phyloP scores from a whole-genome alignment of 495 filamentous ascomycete species.

The Entonaema liquescens region DNA sequence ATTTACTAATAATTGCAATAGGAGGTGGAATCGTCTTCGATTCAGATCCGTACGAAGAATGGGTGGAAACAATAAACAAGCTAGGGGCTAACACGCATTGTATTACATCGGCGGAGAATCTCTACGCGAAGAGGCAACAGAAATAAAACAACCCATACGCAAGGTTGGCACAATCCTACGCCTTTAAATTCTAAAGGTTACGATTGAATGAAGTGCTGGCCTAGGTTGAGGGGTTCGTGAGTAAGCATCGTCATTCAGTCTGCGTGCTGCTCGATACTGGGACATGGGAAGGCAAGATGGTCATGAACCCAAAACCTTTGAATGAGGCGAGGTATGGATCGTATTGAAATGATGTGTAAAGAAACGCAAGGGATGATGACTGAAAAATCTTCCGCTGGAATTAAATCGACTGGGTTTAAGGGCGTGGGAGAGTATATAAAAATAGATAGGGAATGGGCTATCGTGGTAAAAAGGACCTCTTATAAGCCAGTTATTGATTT shows the following conservation, averaged over 20 bases:
- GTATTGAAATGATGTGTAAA: neutral
- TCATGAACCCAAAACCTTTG: neutral
- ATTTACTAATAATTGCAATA: conserved; percentile 33
- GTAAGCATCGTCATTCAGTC: neutral
- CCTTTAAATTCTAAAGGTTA: neutral
- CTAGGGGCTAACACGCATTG: conserved; percentile 86
- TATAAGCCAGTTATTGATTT: neutral
- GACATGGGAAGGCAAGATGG: neutral
- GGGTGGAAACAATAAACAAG: conserved; percentile 97
- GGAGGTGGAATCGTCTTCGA: conserved; percentile 99
- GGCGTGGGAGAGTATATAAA: neutral
- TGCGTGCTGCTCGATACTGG: neutral
- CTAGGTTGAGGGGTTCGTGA: neutral
- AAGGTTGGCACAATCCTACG: neutral
- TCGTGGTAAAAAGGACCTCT: neutral
- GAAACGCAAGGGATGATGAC: neutral
- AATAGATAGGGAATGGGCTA: neutral
- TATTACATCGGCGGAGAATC: conserved; percentile 82
- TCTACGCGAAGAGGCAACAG: conserved; percentile 61
- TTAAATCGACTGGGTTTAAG: neutral
- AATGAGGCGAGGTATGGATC: neutral
- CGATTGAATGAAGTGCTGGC: neutral
- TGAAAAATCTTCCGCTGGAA: neutral
- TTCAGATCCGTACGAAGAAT: conserved; percentile 92
- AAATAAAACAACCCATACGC: neutral